phyloP scores from a whole-genome alignment of 1,284 basidiomycete species.

The Cutaneotrichosporon sp. region DNA sequence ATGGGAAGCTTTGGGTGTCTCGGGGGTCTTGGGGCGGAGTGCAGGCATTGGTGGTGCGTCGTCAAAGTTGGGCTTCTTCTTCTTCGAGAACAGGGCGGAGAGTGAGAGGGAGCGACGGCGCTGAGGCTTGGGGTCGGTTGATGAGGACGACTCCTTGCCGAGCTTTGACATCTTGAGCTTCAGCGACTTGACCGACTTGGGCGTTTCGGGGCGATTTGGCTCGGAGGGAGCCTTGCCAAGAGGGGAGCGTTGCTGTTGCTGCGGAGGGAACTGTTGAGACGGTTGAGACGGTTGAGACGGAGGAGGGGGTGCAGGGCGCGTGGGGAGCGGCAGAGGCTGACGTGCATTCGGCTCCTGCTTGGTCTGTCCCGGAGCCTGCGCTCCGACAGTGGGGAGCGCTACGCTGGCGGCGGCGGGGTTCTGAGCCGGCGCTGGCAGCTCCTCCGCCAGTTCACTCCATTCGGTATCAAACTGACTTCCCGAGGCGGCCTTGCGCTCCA shows the following conservation, averaged over 20 bases:
- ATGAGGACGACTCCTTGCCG: background rate
- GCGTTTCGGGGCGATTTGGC: background rate
- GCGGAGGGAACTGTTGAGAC: background rate
- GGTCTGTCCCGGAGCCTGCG: no score
- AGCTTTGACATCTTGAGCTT: constrained; percentile 2
- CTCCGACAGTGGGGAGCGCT: no score
- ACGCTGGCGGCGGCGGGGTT: no score
- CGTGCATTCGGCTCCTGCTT: background rate
- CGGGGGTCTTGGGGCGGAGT: no score
- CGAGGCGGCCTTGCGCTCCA: background rate
- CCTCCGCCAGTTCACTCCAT: constrained; percentile 1
- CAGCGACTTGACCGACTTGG: constrained; percentile 1
- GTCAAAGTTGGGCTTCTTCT: constrained; percentile 8
- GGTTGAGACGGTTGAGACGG: background rate
- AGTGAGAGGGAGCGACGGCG: constrained; percentile 13
- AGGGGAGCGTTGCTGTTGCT: background rate
- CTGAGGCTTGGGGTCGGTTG: background rate
- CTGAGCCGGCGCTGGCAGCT: background rate
- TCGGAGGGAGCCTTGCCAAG: no score
- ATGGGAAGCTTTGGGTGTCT: no score
- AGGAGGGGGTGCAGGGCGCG: background rate
- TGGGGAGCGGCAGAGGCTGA: background rate
- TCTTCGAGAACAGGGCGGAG: constrained; percentile 12
- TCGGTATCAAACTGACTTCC: constrained; percentile 5
- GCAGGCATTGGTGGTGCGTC: constrained; percentile 2